Conservation (phyloP, 73 alveolate genomes). For the Effrenium voratum region DNA sequence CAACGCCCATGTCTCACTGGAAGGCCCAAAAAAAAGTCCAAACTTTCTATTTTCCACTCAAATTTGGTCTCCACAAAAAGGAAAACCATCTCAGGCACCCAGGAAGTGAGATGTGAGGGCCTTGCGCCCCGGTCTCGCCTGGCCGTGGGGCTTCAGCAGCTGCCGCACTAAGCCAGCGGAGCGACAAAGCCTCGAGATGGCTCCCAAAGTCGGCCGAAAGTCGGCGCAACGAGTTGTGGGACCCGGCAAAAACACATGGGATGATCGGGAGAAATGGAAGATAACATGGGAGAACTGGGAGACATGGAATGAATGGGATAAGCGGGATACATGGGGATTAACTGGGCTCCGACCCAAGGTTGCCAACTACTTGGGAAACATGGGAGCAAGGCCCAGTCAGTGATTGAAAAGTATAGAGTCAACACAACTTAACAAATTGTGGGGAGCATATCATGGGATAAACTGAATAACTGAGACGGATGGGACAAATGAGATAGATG, state of each 20-base stretch:
- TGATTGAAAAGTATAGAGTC: no score
- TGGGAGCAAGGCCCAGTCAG: no score
- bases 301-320: not conserved
- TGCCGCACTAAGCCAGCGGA: conserved; percentile 27
- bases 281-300: not conserved
- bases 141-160: conserved; percentile 38
- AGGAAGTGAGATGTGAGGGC: not conserved
- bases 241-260: not conserved
- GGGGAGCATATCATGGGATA: no score
- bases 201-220: not conserved
- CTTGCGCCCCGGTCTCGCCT: not conserved
- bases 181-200: conserved; percentile 38
- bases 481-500: no score
- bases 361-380: not conserved
- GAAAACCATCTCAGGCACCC: no score
- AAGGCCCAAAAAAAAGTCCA: not conserved
- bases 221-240: not conserved
- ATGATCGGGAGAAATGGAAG: not conserved
- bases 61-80: no score
- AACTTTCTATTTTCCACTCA: no score
- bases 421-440: no score
- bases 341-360: not conserved
- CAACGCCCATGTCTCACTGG: no score
- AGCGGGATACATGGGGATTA: not conserved
- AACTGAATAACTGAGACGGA: no score